phyloP scores from a whole-genome alignment of 306 rosid species.

The Cyamopsis tetragonoloba region DNA sequence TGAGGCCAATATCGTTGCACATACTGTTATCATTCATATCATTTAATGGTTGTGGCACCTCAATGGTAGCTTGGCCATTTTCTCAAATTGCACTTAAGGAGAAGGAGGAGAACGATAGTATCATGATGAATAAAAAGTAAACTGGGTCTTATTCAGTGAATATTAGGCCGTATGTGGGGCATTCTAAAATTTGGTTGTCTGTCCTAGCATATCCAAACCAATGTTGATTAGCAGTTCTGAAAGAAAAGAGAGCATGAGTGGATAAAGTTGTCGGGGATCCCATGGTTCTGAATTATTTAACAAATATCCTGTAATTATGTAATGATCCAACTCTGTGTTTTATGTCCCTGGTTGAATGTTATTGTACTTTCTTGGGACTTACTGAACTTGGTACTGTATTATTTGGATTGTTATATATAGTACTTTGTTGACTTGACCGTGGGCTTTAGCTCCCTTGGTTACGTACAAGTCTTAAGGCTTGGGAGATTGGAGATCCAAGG shows the following conservation, averaged over 20 bases:
- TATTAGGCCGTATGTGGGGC: not conserved
- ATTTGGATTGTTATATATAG: too few relatives aligned
- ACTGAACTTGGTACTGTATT: too few relatives aligned
- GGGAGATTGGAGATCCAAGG: too few relatives aligned
- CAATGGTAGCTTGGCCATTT: not conserved
- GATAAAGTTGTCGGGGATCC: not conserved
- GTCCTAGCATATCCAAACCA: slow-evolving; percentile 1
- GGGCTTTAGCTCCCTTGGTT: too few relatives aligned
- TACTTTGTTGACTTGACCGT: too few relatives aligned
- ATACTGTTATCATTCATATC: too few relatives aligned
- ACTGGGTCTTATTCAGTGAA: not conserved
- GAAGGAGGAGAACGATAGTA: not conserved
- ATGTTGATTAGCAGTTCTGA: slow-evolving; percentile 4
- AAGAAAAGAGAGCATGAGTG: not conserved
- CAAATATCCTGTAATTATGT: not conserved
- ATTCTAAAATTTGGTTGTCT: too few relatives aligned
- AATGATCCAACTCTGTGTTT: not conserved
- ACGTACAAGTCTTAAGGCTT: too few relatives aligned
- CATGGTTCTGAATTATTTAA: too few relatives aligned
- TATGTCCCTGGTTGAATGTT: too few relatives aligned
- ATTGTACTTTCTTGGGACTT: too few relatives aligned
- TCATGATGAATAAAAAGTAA: slow-evolving; percentile 3
- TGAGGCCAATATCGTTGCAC: too few relatives aligned
- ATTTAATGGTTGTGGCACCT: not conserved
- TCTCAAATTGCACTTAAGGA: slow-evolving; percentile 1